Evolutionary conservation across 352 stramenopile genomes (phyloP).

Genomic region (Phytophthora hibernalis): DNA sequence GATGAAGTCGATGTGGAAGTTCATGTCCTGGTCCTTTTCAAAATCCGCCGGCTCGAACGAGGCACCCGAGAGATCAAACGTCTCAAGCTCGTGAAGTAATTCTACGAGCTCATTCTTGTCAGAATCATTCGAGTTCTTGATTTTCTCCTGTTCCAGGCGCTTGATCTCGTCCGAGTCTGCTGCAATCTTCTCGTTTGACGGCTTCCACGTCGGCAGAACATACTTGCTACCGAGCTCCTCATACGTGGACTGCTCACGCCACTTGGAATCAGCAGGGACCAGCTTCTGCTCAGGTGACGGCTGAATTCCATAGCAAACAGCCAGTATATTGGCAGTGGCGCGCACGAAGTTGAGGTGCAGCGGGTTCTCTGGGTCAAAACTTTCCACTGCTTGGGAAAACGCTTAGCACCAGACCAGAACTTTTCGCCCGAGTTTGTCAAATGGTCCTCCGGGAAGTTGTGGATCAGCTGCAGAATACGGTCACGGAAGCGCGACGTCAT

Average conservation of each 20-base stretch:
- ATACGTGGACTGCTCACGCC: constrained; percentile 71
- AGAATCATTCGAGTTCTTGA: constrained; percentile 65
- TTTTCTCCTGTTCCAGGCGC: constrained; percentile 70
- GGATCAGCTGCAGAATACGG: constrained; percentile 87
- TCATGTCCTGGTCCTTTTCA: constrained; percentile 98
- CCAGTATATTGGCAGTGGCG: constrained; percentile 79
- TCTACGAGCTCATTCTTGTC: constrained; percentile 75
- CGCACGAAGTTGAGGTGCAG: constrained; percentile 85
- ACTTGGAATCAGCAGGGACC: constrained; percentile 87
- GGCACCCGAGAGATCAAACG: constrained; percentile 59
- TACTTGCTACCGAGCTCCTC: constrained; percentile 56
- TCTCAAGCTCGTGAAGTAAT: constrained; percentile 73
- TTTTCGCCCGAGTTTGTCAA: constrained; percentile 83
- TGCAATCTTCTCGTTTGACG: constrained; percentile 83
- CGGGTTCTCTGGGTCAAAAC: constrained; percentile 68
- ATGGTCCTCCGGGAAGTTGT: constrained; percentile 88
- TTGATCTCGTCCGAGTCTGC: constrained; percentile 75
- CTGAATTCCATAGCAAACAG: constrained; percentile 83
- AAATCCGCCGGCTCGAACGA: constrained; percentile 92
- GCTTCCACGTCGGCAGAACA: constrained; percentile 62
- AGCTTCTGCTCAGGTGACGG: constrained; percentile 68
- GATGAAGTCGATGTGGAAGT: constrained; percentile 98
- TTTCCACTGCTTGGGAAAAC: constrained; percentile 76
- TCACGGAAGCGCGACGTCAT: constrained; percentile 90
- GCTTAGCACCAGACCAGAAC: constrained; percentile 89